These are phyloP conservation scores for Pleurotus sapidus DNA, from an alignment of 768 basidiomycete species.

Conservation along the genomic window DNA sequence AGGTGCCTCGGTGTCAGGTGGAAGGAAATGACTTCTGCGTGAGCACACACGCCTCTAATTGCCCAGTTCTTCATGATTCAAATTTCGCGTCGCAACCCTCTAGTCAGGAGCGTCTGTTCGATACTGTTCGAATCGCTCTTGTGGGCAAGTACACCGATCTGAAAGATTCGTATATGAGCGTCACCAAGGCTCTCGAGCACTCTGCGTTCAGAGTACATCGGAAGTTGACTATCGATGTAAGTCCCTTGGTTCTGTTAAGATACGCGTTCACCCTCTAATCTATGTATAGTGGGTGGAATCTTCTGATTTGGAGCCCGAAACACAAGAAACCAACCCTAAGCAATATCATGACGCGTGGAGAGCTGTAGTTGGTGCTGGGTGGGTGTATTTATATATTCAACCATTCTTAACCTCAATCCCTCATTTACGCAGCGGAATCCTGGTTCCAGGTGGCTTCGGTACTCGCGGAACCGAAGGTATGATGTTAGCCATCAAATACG, in stretches of 20 bases:
- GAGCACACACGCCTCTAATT: slow-evolving; percentile 17
- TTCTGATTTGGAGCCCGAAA: slow-evolving; percentile 81
- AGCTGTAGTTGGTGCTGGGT: slow-evolving; percentile 88
- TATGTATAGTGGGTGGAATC: slow-evolving; percentile 88
- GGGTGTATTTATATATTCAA: slow-evolving; percentile 18
- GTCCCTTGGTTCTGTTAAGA: slow-evolving; percentile 16
- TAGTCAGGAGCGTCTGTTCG: slow-evolving; percentile 93
- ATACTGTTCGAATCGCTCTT: slow-evolving; percentile 83
- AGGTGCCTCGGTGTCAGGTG: slow-evolving; percentile 67
- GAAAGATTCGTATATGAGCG: slow-evolving; percentile 98
- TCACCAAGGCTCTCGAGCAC: slow-evolving; percentile 95
- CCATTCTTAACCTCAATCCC: too few species aligned
- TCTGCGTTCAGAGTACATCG: slow-evolving; percentile 90
- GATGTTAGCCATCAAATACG: slow-evolving; percentile 98
- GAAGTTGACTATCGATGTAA: slow-evolving; percentile 77
- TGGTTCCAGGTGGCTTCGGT: slow-evolving; percentile 97
- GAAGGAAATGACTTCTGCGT: slow-evolving; percentile 84
- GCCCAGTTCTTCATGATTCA: background rate
- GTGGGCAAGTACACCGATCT: slow-evolving; percentile 98
- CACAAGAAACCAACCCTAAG: slow-evolving; percentile 75
- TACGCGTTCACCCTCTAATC: background rate
- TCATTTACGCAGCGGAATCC: slow-evolving; percentile 67
- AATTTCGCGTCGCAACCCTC: background rate
- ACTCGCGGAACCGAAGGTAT: slow-evolving; percentile 93
- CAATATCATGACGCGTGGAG: slow-evolving; percentile 96